Evolutionary conservation across 306 rosid genomes (phyloP), one percentile per base, ranked within the genome.

Genomic region (Inga leiocalycina): DNA sequence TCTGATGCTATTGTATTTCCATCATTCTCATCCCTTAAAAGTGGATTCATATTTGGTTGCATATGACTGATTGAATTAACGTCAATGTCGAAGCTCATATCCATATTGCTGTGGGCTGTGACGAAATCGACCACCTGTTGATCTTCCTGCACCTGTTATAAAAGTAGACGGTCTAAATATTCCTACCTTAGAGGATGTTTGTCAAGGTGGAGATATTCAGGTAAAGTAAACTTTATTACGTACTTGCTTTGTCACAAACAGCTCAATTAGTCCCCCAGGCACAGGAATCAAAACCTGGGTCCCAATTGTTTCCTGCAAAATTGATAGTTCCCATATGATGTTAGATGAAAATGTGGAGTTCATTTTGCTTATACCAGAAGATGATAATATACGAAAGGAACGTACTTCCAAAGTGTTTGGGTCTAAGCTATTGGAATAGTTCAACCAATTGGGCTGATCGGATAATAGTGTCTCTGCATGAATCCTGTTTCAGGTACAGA

Each of bases 271-370:
- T 70, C 93, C 98, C 80, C 95, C 94, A 49, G 92, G 87, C 72
- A 88, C 81, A 20, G 97, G 98, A 86, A 96, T 81, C 86, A 96
- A 84, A 82, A 90, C 97, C 80, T 83, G 90, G 30, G 97, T 94
- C 79, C 95, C 95, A 85, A 83, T 69, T 85, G 86, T 74, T 87
- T 96, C 97, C 99, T 94, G 86, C 82, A 87, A 65, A 72, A 85
- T 57, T 32, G 20, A 43, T 22, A 76, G 27, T 44, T 62, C 75
- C n/a, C 30, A 39, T 56, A 15, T 27, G 3, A 15, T 71, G 62
- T 79, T 68, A 61, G 27, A 7, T 70, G 34, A 51, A 51, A 82
- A 46, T 2, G 14, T 61, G 69, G 76, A 79, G 32, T 74, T 76
- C 34, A 4, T 71, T 80, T 65, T 71, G 52, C n/a, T 35, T 72